These are phyloP conservation scores for Fagopyrum esculentum DNA, from an alignment of 148 eudicot species.

Conservation along the genomic window DNA sequence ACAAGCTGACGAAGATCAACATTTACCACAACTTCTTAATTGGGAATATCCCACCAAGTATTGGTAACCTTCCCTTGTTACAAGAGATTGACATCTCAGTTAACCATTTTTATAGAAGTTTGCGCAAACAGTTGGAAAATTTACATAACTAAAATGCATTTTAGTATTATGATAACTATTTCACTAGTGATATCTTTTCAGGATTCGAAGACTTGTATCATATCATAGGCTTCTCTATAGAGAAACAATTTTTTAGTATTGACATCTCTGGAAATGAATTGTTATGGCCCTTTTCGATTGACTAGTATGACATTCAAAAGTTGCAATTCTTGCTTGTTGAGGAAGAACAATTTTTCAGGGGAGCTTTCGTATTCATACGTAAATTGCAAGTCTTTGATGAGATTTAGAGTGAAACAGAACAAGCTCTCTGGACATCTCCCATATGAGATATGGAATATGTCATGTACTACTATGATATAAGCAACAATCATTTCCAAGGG, in stretches of 20 bases:
- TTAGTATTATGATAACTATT: too few species aligned
- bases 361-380: slow-evolving; percentile 55
- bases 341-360: slow-evolving; percentile 62
- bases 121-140: slow-evolving; percentile 8
- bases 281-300: slow-evolving; percentile 60
- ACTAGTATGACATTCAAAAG: neutral
- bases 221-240: too few species aligned
- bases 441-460: slow-evolving; percentile 51
- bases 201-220: too few species aligned
- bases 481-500: slow-evolving; percentile 58
- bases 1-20: too few species aligned
- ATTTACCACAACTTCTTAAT: too few species aligned
- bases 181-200: too few species aligned
- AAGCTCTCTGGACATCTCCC: slow-evolving; percentile 42
- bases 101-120: slow-evolving; percentile 44
- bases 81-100: too few species aligned
- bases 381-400: slow-evolving; percentile 53
- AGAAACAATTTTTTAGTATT: slow-evolving; percentile 14
- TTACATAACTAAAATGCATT: too few species aligned
- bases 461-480: slow-evolving; percentile 56
- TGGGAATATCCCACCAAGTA: too few species aligned
- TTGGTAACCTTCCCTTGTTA: too few species aligned
- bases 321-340: slow-evolving; percentile 58
- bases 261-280: slow-evolving; percentile 87
- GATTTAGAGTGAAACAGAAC: slow-evolving; percentile 34